A percentile compares a stretch with the other conserved stretches of the same genome.
phyloP scores from a whole-genome alignment of 768 basidiomycete genomes.

The Rhodotorula paludigena region DNA sequence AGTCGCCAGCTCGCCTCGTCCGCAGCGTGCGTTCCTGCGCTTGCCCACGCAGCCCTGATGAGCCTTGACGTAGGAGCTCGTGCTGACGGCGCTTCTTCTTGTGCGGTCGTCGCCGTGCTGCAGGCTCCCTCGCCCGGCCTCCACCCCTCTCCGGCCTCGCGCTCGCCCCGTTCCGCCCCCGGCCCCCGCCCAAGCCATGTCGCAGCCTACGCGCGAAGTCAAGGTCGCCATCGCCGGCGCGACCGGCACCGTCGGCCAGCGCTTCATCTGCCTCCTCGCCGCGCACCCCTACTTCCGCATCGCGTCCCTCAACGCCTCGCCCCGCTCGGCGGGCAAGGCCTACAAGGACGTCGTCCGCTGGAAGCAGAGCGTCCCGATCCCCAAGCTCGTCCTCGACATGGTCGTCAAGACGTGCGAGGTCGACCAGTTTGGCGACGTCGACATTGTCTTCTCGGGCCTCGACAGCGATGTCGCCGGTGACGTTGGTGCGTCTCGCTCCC shows the following conservation, averaged over 20 bases:
- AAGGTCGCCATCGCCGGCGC: slow-evolving; percentile 75
- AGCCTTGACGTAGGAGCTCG: too few relatives aligned
- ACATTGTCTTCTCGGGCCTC: slow-evolving; percentile 88
- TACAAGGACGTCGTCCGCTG: slow-evolving; percentile 69
- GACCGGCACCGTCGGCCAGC: slow-evolving; percentile 53
- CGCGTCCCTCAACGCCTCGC: slow-evolving; percentile 80
- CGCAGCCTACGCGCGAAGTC: slow-evolving; percentile 25
- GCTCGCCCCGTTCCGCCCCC: neutral
- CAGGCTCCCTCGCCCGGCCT: neutral
- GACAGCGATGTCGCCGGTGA: slow-evolving; percentile 92
- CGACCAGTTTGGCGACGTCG: slow-evolving; percentile 70
- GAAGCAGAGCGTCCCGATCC: slow-evolving; percentile 81
- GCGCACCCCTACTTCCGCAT: slow-evolving; percentile 85
- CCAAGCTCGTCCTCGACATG: slow-evolving; percentile 58
- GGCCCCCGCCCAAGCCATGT: neutral
- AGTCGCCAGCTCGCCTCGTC: neutral
- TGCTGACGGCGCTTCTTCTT: too few relatives aligned
- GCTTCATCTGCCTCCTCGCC: slow-evolving; percentile 78
- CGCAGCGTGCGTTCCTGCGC: neutral
- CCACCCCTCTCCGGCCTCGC: neutral
- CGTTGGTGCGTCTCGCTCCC: slow-evolving; percentile 62
- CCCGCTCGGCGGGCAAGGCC: slow-evolving; percentile 74
- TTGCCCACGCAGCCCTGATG: too few relatives aligned
- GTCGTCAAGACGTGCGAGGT: slow-evolving; percentile 72
- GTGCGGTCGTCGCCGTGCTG: too few relatives aligned